Evolutionary conservation across 257 asterid species (phyloP), one percentile per base, ranked within the genome.

Genomic region (Lycium barbarum): DNA sequence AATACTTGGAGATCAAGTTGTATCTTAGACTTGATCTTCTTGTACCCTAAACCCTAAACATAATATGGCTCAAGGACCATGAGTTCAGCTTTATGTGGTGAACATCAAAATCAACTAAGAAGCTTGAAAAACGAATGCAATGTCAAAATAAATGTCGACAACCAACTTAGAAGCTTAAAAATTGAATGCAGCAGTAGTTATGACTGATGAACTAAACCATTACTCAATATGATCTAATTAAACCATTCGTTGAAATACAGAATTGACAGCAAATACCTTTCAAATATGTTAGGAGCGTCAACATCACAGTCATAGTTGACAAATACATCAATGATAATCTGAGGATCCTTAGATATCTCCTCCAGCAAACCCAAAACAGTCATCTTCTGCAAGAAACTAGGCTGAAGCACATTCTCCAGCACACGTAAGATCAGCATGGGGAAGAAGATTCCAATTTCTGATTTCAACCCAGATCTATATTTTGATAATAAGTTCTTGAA

Each of bases 331-430:
- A 97, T 85, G 74, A 94, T 88, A 86, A 97, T 86, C 91, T 91
- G 98, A 35, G 99, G 84, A 89, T 97, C 98, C 87, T 92, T 93
- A 71, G 97, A 93, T 82, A 93, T 89, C 88, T 89, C 93, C 88
- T 95, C 98, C 90, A 97, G 89, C 89, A 97, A 85, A 90, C 91
- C 91, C 89, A 97, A 88, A 90, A 95, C 90, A 53, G 98, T 93
- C 98, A 97, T 95, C 97, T 97, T 97, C 89, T 97, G 99, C 86
- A 97, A 85, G 89, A 95, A 97, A 93, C 98, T 97, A 84, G 99
- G 99, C 88, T 95, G 98, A 79, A 95, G 97, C 84, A 97, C 98
- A 89, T 97, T 97, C 94, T 97, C 99, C 84, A 97, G 93, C 78
- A 97, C 99, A 70, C 98, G 99, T 61, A 97, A 98, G 88, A 97